These are phyloP conservation scores for Nicotiana sylvestris DNA, from an alignment of 257 asterid species.

Conservation along the genomic window DNA sequence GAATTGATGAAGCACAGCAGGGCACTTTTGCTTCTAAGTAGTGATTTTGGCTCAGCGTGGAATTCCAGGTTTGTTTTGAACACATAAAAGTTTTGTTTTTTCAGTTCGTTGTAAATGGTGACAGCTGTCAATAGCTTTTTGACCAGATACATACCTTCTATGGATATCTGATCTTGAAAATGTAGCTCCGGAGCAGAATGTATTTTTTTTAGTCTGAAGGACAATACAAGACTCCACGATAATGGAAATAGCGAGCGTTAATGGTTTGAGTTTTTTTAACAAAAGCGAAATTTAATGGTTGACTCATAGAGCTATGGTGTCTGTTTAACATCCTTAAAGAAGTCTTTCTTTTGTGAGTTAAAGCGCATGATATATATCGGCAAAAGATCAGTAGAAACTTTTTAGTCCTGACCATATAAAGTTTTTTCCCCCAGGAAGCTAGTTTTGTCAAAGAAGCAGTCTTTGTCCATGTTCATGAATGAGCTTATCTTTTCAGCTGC, in stretches of 20 bases:
- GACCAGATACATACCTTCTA: constrained; percentile 5
- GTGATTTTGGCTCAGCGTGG: constrained; percentile 95
- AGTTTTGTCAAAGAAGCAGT: constrained; percentile 48
- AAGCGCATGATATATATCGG: neutral
- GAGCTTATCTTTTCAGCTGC: constrained; percentile 66
- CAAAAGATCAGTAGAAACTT: neutral
- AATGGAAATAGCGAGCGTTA: neutral
- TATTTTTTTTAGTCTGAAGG: neutral
- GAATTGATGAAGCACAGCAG: constrained; percentile 83
- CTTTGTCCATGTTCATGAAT: constrained; percentile 41
- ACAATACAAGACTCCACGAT: neutral
- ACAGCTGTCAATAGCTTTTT: neutral
- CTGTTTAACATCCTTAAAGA: neutral
- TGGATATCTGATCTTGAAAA: constrained; percentile 11
- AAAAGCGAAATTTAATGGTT: neutral
- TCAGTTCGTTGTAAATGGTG: neutral
- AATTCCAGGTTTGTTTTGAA: constrained; percentile 54
- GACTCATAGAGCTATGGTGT: neutral
- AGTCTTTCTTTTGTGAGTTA: neutral
- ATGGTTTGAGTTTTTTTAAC: neutral
- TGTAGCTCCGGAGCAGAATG: neutral
- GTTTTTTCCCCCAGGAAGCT: constrained; percentile 51
- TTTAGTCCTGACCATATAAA: neutral
- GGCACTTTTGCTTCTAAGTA: constrained; percentile 71
- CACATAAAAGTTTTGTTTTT: neutral